These are phyloP conservation scores for Dendrobium huoshanense DNA, from an alignment of 106 monocot species.

Conservation along the genomic window DNA sequence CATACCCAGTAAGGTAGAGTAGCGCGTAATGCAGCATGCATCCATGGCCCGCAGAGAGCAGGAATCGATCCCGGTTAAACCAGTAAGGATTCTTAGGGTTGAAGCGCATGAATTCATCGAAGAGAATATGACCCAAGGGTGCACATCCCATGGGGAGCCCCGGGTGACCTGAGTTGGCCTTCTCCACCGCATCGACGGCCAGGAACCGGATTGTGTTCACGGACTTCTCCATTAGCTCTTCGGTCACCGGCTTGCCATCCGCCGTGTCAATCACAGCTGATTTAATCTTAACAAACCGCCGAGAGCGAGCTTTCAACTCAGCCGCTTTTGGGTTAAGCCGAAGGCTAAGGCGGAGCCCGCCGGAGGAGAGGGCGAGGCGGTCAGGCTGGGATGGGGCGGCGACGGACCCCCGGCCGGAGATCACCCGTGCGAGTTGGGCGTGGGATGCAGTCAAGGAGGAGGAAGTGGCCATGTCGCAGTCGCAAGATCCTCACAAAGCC, in stretches of 20 bases:
- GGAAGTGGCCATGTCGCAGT: conserved; percentile 36
- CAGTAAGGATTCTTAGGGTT: conserved; percentile 86
- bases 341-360: neutral
- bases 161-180: conserved; percentile 87
- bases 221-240: conserved; percentile 59
- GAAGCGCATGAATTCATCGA: conserved; percentile 73
- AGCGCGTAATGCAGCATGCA: conserved; percentile 87
- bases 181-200: conserved; percentile 81
- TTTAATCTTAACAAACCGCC: neutral
- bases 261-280: conserved; percentile 45
- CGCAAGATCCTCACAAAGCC: neutral
- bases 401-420: conserved; percentile 7
- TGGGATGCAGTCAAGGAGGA: conserved; percentile 28
- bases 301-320: neutral
- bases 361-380: conserved; percentile 15
- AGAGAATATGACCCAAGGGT: conserved; percentile 70
- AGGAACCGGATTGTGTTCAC: conserved; percentile 79
- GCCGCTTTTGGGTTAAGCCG: neutral
- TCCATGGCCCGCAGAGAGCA: conserved; percentile 82
- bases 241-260: conserved; percentile 22
- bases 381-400: conserved; percentile 7
- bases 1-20: conserved; percentile 79
- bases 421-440: conserved; percentile 25
- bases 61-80: conserved; percentile 82
- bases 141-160: conserved; percentile 90